These are phyloP conservation scores for Gardenia jasminoides DNA, from an alignment of 257 asterid genomes.

Conservation along the genomic window DNA sequence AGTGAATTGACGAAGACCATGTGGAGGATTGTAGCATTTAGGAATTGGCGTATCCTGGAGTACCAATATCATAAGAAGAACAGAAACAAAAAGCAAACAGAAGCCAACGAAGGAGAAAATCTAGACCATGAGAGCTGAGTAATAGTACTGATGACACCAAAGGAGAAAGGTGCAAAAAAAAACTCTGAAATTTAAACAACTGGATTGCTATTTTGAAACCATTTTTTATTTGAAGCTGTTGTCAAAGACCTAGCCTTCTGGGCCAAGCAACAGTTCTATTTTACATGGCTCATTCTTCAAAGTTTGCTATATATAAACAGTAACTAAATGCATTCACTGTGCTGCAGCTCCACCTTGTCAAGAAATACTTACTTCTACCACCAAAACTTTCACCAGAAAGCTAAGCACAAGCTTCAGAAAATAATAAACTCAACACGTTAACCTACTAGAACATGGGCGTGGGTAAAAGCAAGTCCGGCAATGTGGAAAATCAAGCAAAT, in stretches of 20 bases:
- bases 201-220: background rate
- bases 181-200: conserved; percentile 4
- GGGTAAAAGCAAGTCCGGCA: background rate
- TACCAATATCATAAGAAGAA: background rate
- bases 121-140: background rate
- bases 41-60: background rate
- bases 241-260: conserved; percentile 24
- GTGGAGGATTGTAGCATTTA: conserved; percentile 13
- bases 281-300: background rate
- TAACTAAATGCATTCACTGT: conserved; percentile 26
- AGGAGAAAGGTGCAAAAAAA: conserved; percentile 11
- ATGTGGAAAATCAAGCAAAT: conserved; percentile 13
- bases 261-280: conserved; percentile 29
- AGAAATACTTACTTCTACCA: background rate
- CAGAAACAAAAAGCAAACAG: conserved; percentile 14
- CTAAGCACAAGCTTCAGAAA: conserved; percentile 13
- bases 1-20: conserved; percentile 14
- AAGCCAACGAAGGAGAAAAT: background rate
- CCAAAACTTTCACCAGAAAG: conserved; percentile 16
- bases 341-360: background rate
- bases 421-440: conserved; percentile 17
- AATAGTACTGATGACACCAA: background rate
- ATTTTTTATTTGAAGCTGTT: background rate
- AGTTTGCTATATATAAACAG: conserved; percentile 19
- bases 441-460: background rate